Conservation (phyloP, 1,284 basidiomycete species). For the Trichosporon asahii region DNA sequence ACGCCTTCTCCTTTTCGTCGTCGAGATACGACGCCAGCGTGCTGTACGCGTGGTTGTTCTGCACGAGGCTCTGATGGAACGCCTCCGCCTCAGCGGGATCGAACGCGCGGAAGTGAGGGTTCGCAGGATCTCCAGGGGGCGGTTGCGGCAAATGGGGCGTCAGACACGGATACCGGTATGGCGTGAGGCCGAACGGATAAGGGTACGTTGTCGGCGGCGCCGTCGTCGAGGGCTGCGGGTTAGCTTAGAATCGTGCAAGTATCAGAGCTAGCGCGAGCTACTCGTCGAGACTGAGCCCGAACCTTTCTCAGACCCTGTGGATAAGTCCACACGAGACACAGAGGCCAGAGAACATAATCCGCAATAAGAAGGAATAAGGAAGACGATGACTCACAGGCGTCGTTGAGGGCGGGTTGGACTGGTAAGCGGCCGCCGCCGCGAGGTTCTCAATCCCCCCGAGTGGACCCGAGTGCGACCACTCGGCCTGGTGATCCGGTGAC, state of each 20-base stretch:
- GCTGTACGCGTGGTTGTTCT: neutral
- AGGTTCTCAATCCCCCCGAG: slow-evolving; percentile 28
- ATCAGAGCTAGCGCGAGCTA: too few species aligned
- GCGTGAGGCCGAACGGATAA: slow-evolving; percentile 40
- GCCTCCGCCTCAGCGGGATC: slow-evolving; percentile 24
- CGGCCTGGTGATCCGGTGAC: slow-evolving; percentile 11
- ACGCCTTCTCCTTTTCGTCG: neutral
- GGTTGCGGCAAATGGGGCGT: slow-evolving; percentile 30
- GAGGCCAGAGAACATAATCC: too few species aligned
- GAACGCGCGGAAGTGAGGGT: slow-evolving; percentile 33
- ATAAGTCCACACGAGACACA: too few species aligned
- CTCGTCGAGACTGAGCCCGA: too few species aligned
- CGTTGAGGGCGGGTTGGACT: slow-evolving; percentile 14
- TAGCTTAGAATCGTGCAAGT: neutral
- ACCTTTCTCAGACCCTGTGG: too few species aligned
- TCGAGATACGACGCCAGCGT: slow-evolving; percentile 1
- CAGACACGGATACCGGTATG: slow-evolving; percentile 39
- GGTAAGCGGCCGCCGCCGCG: slow-evolving; percentile 25
- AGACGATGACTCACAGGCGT: neutral
- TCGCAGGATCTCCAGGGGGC: slow-evolving; percentile 33
- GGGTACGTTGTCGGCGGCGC: slow-evolving; percentile 8
- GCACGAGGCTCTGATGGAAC: neutral
- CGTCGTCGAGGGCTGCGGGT: neutral
- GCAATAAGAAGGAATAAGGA: too few species aligned
- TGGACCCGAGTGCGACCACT: slow-evolving; percentile 12